Base-by-base conservation (phyloP, 805 yeast genomes). In the Cephaloascus albidus region DNA sequence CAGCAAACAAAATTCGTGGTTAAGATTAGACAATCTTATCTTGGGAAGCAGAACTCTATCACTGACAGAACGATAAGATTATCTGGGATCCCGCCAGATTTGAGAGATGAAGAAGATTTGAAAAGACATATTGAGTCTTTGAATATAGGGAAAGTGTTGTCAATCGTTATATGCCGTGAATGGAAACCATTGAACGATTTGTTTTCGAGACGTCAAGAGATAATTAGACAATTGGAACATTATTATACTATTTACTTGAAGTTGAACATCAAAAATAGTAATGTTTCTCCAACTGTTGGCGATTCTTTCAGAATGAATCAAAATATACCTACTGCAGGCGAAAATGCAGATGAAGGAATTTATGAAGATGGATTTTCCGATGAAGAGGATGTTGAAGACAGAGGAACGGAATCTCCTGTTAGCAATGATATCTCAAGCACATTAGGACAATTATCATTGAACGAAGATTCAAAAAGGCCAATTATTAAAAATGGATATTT, bases 41-140 rank as follows among this genome's bases (percentile, higher is more conserved):
- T 90, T 46, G 97, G 97, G 0, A 74, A 72, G 45, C 97, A 89
- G 55, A 83, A 83, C 54, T 81, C 95, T 8, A 72, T 90, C 42
- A 86, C 97, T 0, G 97, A 90, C 65, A 71, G 96, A 54, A 93
- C 97, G 1, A 81, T 93, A 33, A 66, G 90, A 42, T 57, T 90
- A 12, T 78, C 90, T 30, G 97, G 97, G 1, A 86, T 90, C 3
- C 97, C 97, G 0, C 81, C 85, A 0, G 78, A 80, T 36, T 61
- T 89, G 33, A 69, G 97, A 38, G 80, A 77, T 41, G 88, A 79
- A 47, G 69, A 70, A n/a, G 77, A 75, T 12, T 60, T 90, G 47
- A 79, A 75, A 41, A 71, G 77, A 30, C 93, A 86, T 51, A 79
- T 90, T 19, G 93, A 87, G 49, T 71, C 74, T 8, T 63, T 90